These are phyloP conservation scores for Coffea humblotiana DNA, from an alignment of 305 asterid genomes.

Conservation along the genomic window DNA sequence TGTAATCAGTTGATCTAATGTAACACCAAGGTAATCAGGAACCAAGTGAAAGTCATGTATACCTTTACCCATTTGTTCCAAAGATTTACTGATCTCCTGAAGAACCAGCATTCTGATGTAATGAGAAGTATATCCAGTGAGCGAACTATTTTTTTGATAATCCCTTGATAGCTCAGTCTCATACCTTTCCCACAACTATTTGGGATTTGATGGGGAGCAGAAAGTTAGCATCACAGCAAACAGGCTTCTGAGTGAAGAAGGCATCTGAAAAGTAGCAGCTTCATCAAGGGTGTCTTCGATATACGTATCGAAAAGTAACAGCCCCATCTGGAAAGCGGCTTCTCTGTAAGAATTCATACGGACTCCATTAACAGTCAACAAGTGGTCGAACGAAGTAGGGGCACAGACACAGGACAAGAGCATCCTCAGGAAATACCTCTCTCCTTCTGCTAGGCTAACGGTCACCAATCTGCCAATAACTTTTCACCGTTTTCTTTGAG, in stretches of 20 bases:
- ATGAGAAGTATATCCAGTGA: no score
- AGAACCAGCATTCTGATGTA: no score
- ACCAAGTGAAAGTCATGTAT: no score
- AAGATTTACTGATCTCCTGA: no score
- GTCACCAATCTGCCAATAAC: neutral
- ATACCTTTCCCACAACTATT: neutral
- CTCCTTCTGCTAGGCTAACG: neutral
- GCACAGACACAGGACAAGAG: neutral
- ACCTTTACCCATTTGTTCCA: no score
- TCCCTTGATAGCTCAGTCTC: neutral
- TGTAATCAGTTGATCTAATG: no score
- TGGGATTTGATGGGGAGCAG: neutral
- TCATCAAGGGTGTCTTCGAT: neutral
- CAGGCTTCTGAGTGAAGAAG: neutral
- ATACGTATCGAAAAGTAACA: neutral
- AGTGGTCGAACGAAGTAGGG: neutral
- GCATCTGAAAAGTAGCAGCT: neutral
- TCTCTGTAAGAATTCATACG: neutral
- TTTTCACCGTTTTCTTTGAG: neutral
- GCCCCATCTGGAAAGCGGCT: neutral
- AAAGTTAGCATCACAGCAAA: neutral
- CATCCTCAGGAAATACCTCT: neutral
- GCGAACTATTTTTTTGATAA: no score
- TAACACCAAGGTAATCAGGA: no score
- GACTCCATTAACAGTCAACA: neutral